Percentiles rank a stretch among this genome's conserved stretches.
These are phyloP conservation scores for Cystobasidium tubakii DNA, from an alignment of 768 basidiomycete genomes.

Conservation along the genomic window DNA sequence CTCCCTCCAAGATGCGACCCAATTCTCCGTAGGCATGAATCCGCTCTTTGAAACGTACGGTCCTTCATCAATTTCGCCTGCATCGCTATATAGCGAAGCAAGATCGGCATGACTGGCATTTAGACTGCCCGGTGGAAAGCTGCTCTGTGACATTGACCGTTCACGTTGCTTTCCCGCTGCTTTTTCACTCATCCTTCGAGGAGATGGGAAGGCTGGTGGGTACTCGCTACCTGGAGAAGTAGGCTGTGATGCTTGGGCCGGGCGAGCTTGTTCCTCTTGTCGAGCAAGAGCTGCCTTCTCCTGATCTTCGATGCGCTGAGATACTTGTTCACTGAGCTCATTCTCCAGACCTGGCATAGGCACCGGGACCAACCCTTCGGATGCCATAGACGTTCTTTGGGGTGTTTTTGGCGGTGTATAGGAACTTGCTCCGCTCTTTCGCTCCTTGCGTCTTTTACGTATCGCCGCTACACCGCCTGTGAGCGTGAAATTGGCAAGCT, in stretches of 20 bases:
- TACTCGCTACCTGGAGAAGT: slow-evolving; percentile 9
- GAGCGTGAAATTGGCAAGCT: slow-evolving; percentile 85
- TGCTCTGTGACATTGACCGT: slow-evolving; percentile 47
- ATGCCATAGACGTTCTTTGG: background rate
- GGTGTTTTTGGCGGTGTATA: slow-evolving; percentile 1
- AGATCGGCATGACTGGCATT: slow-evolving; percentile 13
- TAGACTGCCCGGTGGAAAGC: slow-evolving; percentile 33
- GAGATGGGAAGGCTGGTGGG: slow-evolving; percentile 24
- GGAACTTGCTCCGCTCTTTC: background rate
- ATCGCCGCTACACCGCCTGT: slow-evolving; percentile 79
- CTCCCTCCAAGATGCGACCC: slow-evolving; percentile 95
- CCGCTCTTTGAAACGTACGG: slow-evolving; percentile 70
- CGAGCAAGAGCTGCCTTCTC: slow-evolving; percentile 67
- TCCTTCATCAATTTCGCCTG: slow-evolving; percentile 38
- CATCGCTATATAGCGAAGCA: background rate
- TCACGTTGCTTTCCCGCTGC: slow-evolving; percentile 85
- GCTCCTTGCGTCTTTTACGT: slow-evolving; percentile 53
- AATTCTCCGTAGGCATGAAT: slow-evolving; percentile 93
- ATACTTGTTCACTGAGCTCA: slow-evolving; percentile 8
- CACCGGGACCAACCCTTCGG: background rate
- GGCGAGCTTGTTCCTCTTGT: background rate
- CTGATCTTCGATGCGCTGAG: slow-evolving; percentile 39
- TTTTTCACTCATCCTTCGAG: slow-evolving; percentile 64
- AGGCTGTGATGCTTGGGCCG: background rate
- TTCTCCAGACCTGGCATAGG: background rate